phyloP scores from a whole-genome alignment of 305 asterid species.

The Solanum hybrid region DNA sequence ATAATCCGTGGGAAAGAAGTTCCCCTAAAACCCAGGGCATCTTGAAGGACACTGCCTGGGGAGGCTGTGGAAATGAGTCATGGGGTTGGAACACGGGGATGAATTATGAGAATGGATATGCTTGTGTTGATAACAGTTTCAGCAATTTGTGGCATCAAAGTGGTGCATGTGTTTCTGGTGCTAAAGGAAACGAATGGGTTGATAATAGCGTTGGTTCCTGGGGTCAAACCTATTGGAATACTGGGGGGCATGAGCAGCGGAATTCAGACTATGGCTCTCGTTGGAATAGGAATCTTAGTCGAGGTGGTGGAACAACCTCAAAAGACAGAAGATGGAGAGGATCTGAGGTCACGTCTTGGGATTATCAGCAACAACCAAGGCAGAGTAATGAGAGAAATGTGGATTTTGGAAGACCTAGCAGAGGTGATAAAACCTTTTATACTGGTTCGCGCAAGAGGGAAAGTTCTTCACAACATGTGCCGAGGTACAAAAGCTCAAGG shows the following conservation, averaged over 20 bases:
- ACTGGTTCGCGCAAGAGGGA: conserved; percentile 68
- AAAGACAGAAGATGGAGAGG: conserved; percentile 36
- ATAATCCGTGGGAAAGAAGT: conserved; percentile 55
- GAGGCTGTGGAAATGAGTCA: conserved; percentile 32
- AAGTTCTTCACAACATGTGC: conserved; percentile 41
- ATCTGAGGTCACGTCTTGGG: conserved; percentile 22
- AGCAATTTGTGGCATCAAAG: conserved; percentile 1
- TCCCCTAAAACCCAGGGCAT: conserved; percentile 19
- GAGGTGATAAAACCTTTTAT: conserved; percentile 29
- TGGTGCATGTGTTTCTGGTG: conserved; percentile 3
- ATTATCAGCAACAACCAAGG: conserved; percentile 15
- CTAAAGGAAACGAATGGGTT: conserved; percentile 30
- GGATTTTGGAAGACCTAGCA: conserved; percentile 21
- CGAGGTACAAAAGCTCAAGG: conserved; percentile 52
- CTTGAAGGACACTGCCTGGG: conserved; percentile 38
- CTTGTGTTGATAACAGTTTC: conserved; percentile 6
- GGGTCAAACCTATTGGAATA: conserved; percentile 20
- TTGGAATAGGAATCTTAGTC: conserved; percentile 20
- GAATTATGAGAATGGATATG: conserved; percentile 7
- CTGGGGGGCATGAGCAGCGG: conserved; percentile 16
- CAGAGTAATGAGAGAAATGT: conserved; percentile 23
- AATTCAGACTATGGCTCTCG: conserved; percentile 15
- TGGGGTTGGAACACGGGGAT: conserved; percentile 30
- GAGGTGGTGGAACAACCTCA: conserved; percentile 17
- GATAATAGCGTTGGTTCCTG: conserved; percentile 17